A percentile compares a stretch with the other conserved stretches of the same genome.
Evolutionary conservation across 371 early-diverging fungal species (phyloP).

Genomic region (Phascolomyces articulosus): DNA sequence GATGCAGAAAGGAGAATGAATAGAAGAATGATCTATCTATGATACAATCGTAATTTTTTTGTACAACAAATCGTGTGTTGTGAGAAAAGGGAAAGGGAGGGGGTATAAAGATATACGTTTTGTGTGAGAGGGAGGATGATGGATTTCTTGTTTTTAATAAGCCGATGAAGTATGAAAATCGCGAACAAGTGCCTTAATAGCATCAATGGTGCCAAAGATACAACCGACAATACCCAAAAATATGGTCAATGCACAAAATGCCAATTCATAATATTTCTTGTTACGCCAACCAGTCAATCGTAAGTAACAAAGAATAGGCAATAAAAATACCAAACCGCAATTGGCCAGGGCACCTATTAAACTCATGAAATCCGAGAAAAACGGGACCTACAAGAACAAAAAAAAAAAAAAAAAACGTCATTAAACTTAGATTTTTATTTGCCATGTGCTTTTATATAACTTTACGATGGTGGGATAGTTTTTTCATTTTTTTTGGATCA

Average conservation of each 20-base stretch:
- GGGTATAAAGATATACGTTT: too few relatives aligned
- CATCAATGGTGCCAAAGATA: conserved; percentile 68
- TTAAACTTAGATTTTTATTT: neutral
- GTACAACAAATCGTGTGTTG: too few relatives aligned
- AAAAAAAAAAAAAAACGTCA: neutral
- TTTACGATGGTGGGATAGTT: too few relatives aligned
- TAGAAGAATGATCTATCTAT: too few relatives aligned
- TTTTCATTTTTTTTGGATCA: too few relatives aligned
- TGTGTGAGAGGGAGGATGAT: too few relatives aligned
- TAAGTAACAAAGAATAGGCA: conserved; percentile 69
- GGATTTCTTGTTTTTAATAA: neutral
- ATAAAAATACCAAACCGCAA: conserved; percentile 70
- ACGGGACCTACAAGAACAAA: conserved; percentile 41
- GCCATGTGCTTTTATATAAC: neutral
- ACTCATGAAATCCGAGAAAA: conserved; percentile 76
- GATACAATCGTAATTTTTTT: too few relatives aligned
- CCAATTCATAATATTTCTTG: conserved; percentile 43
- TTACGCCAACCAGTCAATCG: conserved; percentile 59
- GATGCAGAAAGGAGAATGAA: too few relatives aligned
- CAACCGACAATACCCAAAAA: conserved; percentile 63
- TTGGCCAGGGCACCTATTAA: conserved; percentile 73
- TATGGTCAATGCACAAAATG: conserved; percentile 59
- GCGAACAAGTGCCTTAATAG: conserved; percentile 30
- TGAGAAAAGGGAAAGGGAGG: too few relatives aligned
- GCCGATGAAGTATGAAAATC: conserved; percentile 9